These are phyloP conservation scores for Paraleonurus japonicus DNA, from an alignment of 257 asterid genomes.

Conservation along the genomic window DNA sequence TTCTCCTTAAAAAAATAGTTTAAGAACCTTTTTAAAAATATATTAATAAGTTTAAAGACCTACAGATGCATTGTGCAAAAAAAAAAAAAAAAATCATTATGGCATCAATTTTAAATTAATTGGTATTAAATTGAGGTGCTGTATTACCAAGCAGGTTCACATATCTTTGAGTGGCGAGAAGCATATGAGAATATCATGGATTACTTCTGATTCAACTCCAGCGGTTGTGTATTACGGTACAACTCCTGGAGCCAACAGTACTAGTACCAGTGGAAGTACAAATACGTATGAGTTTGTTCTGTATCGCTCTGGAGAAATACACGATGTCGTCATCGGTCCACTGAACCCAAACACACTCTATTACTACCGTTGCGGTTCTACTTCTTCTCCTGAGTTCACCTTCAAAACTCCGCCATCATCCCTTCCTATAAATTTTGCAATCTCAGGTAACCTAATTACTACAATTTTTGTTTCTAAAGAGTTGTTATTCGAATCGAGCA, in stretches of 20 bases:
- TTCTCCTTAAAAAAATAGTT: too few species aligned
- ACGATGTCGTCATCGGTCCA: conserved; percentile 69
- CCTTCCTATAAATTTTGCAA: conserved; percentile 53
- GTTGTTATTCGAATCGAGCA: too few species aligned
- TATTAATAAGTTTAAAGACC: too few species aligned
- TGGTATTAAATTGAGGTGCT: too few species aligned
- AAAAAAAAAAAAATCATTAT: too few species aligned
- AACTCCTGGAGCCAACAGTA: conserved; percentile 37
- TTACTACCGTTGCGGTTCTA: conserved; percentile 52
- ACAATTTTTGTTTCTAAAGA: too few species aligned
- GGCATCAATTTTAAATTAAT: not conserved
- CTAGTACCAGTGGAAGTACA: conserved; percentile 39
- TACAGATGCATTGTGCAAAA: too few species aligned
- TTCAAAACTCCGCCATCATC: conserved; percentile 64
- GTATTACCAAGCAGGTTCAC: conserved; percentile 47
- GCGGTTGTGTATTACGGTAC: conserved; percentile 57
- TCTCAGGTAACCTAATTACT: conserved; percentile 36
- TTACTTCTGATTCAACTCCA: conserved; percentile 46
- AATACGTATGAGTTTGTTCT: conserved; percentile 33
- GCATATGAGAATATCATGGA: conserved; percentile 68
- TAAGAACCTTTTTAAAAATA: too few species aligned
- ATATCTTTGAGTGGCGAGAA: conserved; percentile 54
- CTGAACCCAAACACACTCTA: conserved; percentile 54
- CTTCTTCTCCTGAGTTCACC: conserved; percentile 37
- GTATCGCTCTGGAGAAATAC: conserved; percentile 62